These are phyloP conservation scores for Phytophthora europaea DNA, from an alignment of 352 stramenopile species.

Conservation along the genomic window DNA sequence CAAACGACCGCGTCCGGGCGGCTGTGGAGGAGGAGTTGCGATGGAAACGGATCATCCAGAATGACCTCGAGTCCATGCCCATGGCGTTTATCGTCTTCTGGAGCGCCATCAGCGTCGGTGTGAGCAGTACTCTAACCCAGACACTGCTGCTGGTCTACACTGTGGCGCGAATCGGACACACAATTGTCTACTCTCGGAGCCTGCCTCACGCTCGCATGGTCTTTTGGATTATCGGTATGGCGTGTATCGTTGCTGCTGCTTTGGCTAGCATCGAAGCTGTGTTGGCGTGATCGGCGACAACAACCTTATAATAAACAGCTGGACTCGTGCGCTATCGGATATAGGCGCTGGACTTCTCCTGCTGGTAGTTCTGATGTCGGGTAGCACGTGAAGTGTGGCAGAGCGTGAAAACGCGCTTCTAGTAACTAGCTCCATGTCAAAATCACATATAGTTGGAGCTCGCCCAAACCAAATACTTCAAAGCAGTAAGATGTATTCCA, in stretches of 20 bases:
- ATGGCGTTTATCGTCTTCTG: constrained; percentile 62
- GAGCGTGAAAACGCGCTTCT: too few relatives aligned
- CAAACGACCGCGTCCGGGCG: constrained; percentile 31
- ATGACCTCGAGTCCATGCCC: constrained; percentile 73
- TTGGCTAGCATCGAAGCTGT: constrained; percentile 19
- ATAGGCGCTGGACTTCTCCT: too few relatives aligned
- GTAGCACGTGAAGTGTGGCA: too few relatives aligned
- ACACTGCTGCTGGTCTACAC: constrained; percentile 56
- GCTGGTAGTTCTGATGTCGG: too few relatives aligned
- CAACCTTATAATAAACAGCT: constrained; percentile 1
- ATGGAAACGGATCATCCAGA: constrained; percentile 67
- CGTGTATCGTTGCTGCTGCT: constrained; percentile 31
- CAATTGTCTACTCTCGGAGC: constrained; percentile 50
- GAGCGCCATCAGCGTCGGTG: constrained; percentile 45
- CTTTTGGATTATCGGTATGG: constrained; percentile 37
- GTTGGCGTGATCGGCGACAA: constrained; percentile 9
- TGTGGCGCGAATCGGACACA: constrained; percentile 51
- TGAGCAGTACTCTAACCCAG: constrained; percentile 40
- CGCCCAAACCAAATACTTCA: too few relatives aligned
- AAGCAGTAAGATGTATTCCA: too few relatives aligned
- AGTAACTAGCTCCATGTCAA: too few relatives aligned
- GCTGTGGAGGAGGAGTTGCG: constrained; percentile 48
- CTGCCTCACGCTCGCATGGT: constrained; percentile 39
- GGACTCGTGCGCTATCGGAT: too few relatives aligned
- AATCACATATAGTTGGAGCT: too few relatives aligned